A percentile compares a stretch with the other conserved stretches of the same genome.
These are phyloP conservation scores for Lactarius sp. DNA, from an alignment of 768 basidiomycete genomes.

Conservation along the genomic window DNA sequence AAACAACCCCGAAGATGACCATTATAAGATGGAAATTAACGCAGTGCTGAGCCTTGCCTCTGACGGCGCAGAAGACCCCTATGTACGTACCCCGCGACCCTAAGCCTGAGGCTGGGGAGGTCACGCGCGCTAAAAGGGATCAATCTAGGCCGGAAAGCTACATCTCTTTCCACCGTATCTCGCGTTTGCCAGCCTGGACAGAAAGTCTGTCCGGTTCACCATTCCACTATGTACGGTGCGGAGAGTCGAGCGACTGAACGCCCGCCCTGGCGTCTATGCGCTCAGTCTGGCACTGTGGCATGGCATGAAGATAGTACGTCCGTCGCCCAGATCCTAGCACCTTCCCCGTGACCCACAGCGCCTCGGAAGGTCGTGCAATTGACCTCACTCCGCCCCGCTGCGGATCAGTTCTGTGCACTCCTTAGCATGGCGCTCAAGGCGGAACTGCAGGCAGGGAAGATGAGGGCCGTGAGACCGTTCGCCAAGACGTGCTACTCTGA, in stretches of 20 bases:
- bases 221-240: conserved; percentile 89
- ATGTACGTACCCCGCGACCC: conserved; percentile 44
- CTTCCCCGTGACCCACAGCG: background rate
- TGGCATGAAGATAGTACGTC: conserved; percentile 81
- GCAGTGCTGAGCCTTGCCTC: conserved; percentile 77
- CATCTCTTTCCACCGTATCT: conserved; percentile 87
- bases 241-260: conserved; percentile 89
- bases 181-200: conserved; percentile 84
- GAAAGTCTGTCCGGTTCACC: conserved; percentile 87
- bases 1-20: conserved; percentile 34
- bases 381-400: conserved; percentile 88
- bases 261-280: conserved; percentile 93
- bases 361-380: conserved; percentile 80
- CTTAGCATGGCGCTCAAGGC: conserved; percentile 86
- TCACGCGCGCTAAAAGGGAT: conserved; percentile 3
- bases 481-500: conserved; percentile 94
- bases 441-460: conserved; percentile 84
- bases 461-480: conserved; percentile 90
- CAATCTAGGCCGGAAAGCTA: conserved; percentile 76
- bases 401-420: conserved; percentile 86
- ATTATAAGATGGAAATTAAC: conserved; percentile 80
- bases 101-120: background rate
- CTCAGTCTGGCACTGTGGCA: conserved; percentile 93
- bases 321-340: background rate
- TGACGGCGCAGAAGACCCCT: conserved; percentile 84